Evolutionary conservation across 2,329 filamentous ascomycete genomes (phyloP).

Genomic region (Aspergillus spinulosporus): DNA sequence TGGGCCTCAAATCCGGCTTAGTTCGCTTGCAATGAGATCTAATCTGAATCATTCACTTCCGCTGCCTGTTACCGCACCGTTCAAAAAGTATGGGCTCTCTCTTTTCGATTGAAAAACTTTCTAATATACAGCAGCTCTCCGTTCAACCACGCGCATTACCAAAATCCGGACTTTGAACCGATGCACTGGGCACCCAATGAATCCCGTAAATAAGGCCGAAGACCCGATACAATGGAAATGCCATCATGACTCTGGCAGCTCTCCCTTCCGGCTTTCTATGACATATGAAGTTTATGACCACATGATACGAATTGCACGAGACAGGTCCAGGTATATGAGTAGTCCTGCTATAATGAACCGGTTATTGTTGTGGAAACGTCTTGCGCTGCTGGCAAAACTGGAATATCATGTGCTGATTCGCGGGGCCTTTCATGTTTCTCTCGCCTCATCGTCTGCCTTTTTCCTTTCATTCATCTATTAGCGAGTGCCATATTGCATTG

Average conservation of each 20-base stretch:
- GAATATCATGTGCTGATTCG: too few species aligned
- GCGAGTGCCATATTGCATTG: constrained; percentile 22
- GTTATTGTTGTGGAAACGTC: background rate
- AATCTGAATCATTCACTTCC: constrained; percentile 43
- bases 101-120: background rate
- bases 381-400: too few species aligned
- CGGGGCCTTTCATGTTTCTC: background rate
- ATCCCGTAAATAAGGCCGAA: constrained; percentile 28
- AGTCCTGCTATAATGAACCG: constrained; percentile 4
- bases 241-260: background rate
- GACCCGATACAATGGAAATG: background rate
- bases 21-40: constrained; percentile 43
- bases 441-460: constrained; percentile 1
- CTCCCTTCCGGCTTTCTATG: background rate
- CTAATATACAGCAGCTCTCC: constrained; percentile 37
- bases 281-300: constrained; percentile 4
- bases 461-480: constrained; percentile 17
- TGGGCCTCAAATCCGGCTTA: constrained; percentile 44
- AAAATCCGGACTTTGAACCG: constrained; percentile 48
- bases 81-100: constrained; percentile 40
- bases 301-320: background rate
- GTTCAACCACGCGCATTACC: constrained; percentile 49
- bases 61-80: constrained; percentile 38
- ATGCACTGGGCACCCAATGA: constrained; percentile 48
- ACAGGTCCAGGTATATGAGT: background rate